phyloP scores from a whole-genome alignment of 2,329 filamentous ascomycete species.

The Pseudocercospora ulei region DNA sequence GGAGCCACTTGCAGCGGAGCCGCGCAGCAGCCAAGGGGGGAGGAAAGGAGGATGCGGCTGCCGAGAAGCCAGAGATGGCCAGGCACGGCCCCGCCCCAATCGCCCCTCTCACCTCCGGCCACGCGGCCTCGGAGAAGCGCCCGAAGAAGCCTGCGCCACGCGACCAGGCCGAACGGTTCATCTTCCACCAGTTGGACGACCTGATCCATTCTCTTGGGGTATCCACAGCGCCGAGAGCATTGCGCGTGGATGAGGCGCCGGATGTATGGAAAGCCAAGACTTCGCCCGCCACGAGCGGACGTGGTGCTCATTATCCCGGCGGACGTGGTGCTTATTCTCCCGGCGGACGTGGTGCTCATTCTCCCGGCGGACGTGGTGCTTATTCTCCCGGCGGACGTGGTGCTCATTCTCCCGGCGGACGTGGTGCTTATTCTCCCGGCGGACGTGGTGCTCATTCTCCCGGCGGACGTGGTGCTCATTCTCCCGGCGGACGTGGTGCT shows the following conservation, averaged over 20 bases:
- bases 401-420: too few species aligned
- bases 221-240: not conserved
- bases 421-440: too few species aligned
- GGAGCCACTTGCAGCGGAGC: not conserved
- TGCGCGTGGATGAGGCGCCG: not conserved
- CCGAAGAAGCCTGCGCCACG: not conserved
- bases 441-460: too few species aligned
- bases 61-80: not conserved
- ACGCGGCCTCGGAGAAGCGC: not conserved
- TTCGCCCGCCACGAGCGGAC: conserved; percentile 14
- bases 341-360: too few species aligned
- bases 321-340: too few species aligned
- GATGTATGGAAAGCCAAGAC: conserved; percentile 17
- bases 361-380: too few species aligned
- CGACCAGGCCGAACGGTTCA: not conserved
- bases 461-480: too few species aligned
- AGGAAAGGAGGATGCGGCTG: not conserved
- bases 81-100: not conserved
- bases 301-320: not conserved
- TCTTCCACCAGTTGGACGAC: conserved; percentile 2
- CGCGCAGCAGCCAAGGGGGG: not conserved
- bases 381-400: too few species aligned
- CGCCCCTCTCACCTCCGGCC: not conserved
- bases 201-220: not conserved
- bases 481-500: too few species aligned